Evolutionary conservation across 129 eudicot species (phyloP), one percentile per base, ranked within the genome.

Genomic region (Pulicaria dysenterica): DNA sequence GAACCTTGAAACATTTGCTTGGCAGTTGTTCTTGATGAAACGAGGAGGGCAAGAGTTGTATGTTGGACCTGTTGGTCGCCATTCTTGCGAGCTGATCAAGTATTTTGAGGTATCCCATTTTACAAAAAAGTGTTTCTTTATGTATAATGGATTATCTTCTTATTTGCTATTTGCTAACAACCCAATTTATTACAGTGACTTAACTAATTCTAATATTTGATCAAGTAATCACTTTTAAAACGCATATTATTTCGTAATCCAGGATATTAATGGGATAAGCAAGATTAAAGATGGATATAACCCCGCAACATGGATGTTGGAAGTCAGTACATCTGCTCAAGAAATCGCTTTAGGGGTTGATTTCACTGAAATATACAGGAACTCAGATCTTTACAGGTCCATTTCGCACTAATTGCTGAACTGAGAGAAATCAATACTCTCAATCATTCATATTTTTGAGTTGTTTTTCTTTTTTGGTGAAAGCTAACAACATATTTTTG

Each of bases 31-130:
- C 54, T 82, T 91, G 79, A 79, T 91, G 92, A 88, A 91, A 82
- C 86, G 96, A 6, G 97, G 97, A 59, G 97, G 97, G 14, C 79
- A 82, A 79, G 96, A 88, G 70, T 73, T 91, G 67, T 91, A 86
- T 48, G 97, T 88, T 7, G 97, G 97, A 62, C 92, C 95, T 13
- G 77, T 91, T 13, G 97, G 97, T 76, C 90, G 78, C n/a, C 87
- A 91, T 40, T 91, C 97, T 56, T 70, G 90, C 66, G 79, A 86
- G 41, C 68, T 91, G 84, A 86, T 88, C 81, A 81, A 86, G 81
- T 88, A 91, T 74, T 91, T 88, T 68, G 92, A 91, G 86, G 90
- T 79, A 70, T 6, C 31, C 31, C 31, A 0, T 24, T 24, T 24
- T 2, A 24, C 31, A 24, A 24, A 24, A 72, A 56, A 57, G 61